Evolutionary conservation across 768 basidiomycete genomes (phyloP), one percentile per base, ranked within the genome.

Genomic region (Myochromella boudieri): DNA sequence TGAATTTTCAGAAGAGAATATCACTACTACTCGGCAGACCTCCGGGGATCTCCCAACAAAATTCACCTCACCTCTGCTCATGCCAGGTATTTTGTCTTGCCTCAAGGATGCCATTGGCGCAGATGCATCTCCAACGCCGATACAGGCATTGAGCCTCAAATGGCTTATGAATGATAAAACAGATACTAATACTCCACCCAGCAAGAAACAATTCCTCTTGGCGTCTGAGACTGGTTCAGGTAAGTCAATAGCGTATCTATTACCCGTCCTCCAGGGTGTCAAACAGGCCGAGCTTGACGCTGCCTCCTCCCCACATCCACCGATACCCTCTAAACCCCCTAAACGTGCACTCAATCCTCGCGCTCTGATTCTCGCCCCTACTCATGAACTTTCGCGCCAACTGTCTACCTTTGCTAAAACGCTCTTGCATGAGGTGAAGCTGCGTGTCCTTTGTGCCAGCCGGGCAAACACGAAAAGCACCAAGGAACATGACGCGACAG

Each of bases 161-260:
- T 81, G 84, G 66, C 63, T 91, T 14, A 62, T 89, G 42, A 65
- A 68, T 20, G 49, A 59, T 12, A 39, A 40, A 2, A 46, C 32
- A 38, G 43, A 53, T 26, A 41, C 51, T 27, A 44, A 38, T 41
- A 57, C 18, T 42, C 49, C 26, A 48, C 56, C 65, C 49, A 60
- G 60, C 20, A 74, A 69, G 59, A 68, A 69, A 37, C 70, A 81
- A 38, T 84, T 76, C 53, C 76, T 95, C 5, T 74, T 95, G 1
- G 93, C 91, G 0, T 85, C 87, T 0, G 92, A 95, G 65, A 95
- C 91, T 0, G 93, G 94, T 12, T 92, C 91, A 0, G 93, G 92
- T 1, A 95, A 95, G 68, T 92, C 88, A 2, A 78, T 95, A 22
- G 93, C 94, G 1, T 95, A 94, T 63, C 77, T 95, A 33, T 75